Conservation (phyloP, 495 filamentous ascomycete genomes). For the Copromyces sp. region DNA sequence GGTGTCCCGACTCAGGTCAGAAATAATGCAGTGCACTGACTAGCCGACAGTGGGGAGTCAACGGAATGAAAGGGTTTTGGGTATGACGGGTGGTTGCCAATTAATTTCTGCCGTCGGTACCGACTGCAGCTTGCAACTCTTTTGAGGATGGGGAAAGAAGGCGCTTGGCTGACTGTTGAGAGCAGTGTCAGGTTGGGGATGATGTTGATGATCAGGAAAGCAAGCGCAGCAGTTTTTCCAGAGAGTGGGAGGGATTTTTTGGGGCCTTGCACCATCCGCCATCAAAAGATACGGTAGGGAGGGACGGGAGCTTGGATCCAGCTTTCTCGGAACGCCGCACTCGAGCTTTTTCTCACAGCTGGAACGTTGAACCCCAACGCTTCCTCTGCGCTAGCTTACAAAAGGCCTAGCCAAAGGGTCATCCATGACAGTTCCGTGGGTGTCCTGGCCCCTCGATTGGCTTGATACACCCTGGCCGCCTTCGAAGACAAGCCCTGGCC, state of each 20-base stretch:
- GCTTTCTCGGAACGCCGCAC: slow-evolving; percentile 3
- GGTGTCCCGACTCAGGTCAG: slow-evolving; percentile 4
- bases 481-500: background rate
- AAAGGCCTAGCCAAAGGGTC: slow-evolving; percentile 12
- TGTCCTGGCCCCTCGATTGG: background rate
- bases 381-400: slow-evolving; percentile 13
- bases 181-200: background rate
- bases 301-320: slow-evolving; percentile 17
- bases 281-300: background rate
- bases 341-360: slow-evolving; percentile 8
- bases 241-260: slow-evolving; percentile 26
- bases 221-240: slow-evolving; percentile 3
- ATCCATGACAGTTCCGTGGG: background rate
- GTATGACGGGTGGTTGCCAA: background rate
- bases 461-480: background rate
- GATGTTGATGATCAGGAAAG: slow-evolving; percentile 4
- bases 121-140: background rate
- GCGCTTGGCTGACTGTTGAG: background rate
- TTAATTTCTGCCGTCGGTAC: background rate
- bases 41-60: background rate
- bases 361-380: slow-evolving; percentile 27
- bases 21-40: background rate
- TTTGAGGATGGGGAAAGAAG: background rate
- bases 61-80: slow-evolving; percentile 2
- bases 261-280: slow-evolving; percentile 1